These are phyloP conservation scores for Saccharomyces hybrid DNA, from an alignment of 1,139 yeast species.

Conservation along the genomic window DNA sequence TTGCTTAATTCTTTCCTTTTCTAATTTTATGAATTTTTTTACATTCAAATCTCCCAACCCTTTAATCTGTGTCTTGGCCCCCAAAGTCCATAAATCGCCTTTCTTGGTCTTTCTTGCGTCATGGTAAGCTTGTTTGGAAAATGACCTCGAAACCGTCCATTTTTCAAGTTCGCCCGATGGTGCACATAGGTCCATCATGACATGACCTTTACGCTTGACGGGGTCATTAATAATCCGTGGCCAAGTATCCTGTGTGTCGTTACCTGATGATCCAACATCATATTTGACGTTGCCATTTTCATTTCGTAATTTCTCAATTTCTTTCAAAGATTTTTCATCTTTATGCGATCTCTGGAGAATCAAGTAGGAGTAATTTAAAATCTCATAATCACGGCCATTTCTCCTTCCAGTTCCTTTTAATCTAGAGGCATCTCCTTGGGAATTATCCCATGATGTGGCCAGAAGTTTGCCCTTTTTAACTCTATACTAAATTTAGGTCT, in stretches of 20 bases:
- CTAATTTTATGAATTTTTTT: slow-evolving; percentile 23
- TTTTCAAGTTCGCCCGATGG: slow-evolving; percentile 72
- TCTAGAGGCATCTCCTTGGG: slow-evolving; percentile 42
- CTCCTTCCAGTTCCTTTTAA: slow-evolving; percentile 63
- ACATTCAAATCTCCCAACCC: slow-evolving; percentile 30
- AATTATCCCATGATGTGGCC: slow-evolving; percentile 64
- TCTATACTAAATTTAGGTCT: slow-evolving; percentile 76
- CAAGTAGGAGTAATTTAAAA: slow-evolving; percentile 68
- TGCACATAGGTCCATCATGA: slow-evolving; percentile 70
- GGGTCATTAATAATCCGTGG: slow-evolving; percentile 74
- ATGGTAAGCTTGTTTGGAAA: slow-evolving; percentile 68
- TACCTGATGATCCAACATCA: slow-evolving; percentile 21
- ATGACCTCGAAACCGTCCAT: slow-evolving; percentile 81
- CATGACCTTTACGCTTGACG: slow-evolving; percentile 73
- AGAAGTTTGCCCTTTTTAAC: slow-evolving; percentile 72
- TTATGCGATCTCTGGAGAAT: slow-evolving; percentile 53
- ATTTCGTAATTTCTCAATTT: slow-evolving; percentile 27
- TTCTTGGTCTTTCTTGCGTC: slow-evolving; percentile 79
- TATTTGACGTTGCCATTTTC: slow-evolving; percentile 9
- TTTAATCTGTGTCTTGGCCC: slow-evolving; percentile 51
- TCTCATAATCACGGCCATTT: slow-evolving; percentile 63
- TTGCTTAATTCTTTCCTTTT: slow-evolving; percentile 26
- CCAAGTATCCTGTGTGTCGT: slow-evolving; percentile 43
- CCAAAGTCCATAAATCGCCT: slow-evolving; percentile 90
- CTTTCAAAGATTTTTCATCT: slow-evolving; percentile 26